These are phyloP conservation scores for Daedalea quercina DNA, from an alignment of 768 basidiomycete species.

Conservation along the genomic window DNA sequence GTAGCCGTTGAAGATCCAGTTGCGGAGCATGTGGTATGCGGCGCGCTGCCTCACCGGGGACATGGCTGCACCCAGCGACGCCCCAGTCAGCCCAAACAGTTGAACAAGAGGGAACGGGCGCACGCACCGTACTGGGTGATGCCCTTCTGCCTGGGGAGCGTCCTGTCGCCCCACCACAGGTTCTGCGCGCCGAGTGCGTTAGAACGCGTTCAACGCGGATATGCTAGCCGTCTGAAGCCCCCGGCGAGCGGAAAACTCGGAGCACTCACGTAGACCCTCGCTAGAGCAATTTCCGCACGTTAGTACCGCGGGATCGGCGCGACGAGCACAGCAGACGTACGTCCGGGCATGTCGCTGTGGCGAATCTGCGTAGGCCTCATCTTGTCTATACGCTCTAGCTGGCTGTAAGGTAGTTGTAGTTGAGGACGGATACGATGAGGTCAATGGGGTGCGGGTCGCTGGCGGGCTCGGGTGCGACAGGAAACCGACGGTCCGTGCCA, in stretches of 20 bases:
- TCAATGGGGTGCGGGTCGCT: neutral
- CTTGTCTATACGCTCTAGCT: slow-evolving; percentile 14
- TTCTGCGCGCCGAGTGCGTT: slow-evolving; percentile 39
- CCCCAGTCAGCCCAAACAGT: neutral
- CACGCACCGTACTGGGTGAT: slow-evolving; percentile 76
- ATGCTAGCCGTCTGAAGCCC: neutral
- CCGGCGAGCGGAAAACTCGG: too few species aligned
- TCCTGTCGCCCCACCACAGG: slow-evolving; percentile 86
- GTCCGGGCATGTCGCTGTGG: slow-evolving; percentile 75
- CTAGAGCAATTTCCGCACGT: slow-evolving; percentile 29
- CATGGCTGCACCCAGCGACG: slow-evolving; percentile 40
- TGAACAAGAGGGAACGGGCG: neutral
- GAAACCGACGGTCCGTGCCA: neutral
- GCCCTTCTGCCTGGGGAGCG: slow-evolving; percentile 66
- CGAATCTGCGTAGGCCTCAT: slow-evolving; percentile 63
- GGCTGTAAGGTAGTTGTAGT: neutral
- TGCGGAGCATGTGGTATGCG: slow-evolving; percentile 60
- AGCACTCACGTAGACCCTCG: slow-evolving; percentile 73
- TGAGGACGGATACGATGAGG: neutral
- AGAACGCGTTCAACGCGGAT: neutral
- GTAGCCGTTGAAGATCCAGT: slow-evolving; percentile 86
- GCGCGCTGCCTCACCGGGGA: slow-evolving; percentile 81
- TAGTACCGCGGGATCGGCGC: neutral
- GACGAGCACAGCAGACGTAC: slow-evolving; percentile 37
- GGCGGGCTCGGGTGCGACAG: slow-evolving; percentile 3